These are phyloP conservation scores for Podaxis sp. DNA, from an alignment of 768 basidiomycete genomes.

Conservation along the genomic window DNA sequence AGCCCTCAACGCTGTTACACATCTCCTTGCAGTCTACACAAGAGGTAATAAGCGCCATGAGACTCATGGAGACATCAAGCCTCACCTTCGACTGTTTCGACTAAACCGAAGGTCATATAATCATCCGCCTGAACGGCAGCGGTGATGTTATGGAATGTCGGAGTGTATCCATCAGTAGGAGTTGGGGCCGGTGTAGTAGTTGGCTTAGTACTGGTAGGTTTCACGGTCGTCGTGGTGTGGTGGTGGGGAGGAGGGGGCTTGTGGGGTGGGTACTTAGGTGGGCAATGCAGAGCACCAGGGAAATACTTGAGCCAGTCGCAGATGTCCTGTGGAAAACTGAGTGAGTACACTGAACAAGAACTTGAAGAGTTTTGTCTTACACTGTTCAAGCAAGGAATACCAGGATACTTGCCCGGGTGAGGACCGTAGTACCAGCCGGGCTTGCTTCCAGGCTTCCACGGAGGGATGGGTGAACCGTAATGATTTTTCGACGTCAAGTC, in stretches of 20 bases:
- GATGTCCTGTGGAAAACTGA: constrained; percentile 27
- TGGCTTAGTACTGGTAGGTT: constrained; percentile 8
- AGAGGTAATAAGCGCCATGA: not conserved
- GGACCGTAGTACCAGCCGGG: constrained; percentile 47
- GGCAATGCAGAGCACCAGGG: constrained; percentile 20
- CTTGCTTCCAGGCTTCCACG: constrained; percentile 31
- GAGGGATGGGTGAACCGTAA: constrained; percentile 38
- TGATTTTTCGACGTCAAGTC: constrained; percentile 15
- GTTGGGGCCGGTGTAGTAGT: constrained; percentile 20
- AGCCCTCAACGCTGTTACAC: constrained; percentile 30
- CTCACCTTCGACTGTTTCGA: constrained; percentile 43
- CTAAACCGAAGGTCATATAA: constrained; percentile 44
- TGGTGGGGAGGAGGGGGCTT: constrained; percentile 26
- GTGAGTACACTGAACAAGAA: not conserved
- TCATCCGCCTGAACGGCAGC: constrained; percentile 43
- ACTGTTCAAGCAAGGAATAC: constrained; percentile 31
- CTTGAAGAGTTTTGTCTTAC: constrained; percentile 19
- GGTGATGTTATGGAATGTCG: constrained; percentile 40
- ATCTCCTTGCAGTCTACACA: constrained; percentile 33
- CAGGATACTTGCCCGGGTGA: constrained; percentile 26
- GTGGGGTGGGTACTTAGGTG: constrained; percentile 35
- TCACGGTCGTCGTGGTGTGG: constrained; percentile 19
- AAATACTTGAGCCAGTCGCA: constrained; percentile 37
- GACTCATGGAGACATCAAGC: not conserved
- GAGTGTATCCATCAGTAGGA: constrained; percentile 34